Evolutionary conservation across 2,329 filamentous ascomycete species (phyloP).

Genomic region (Paecilomyces variotii): DNA sequence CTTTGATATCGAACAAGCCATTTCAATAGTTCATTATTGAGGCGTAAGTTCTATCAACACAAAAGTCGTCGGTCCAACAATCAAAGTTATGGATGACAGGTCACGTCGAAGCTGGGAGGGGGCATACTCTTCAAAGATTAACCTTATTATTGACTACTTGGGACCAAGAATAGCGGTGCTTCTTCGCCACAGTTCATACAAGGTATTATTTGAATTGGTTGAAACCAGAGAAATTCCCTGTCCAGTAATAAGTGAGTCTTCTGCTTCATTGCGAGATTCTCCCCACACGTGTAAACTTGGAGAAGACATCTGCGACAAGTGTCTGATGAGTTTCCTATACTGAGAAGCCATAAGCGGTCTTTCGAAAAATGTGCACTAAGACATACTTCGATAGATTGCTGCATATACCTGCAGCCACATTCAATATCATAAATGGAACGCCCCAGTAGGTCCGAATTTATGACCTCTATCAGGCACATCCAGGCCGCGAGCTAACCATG

Average conservation of each 20-base stretch:
- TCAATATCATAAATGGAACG: background rate
- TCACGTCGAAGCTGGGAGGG: background rate
- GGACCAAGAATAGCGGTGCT: too few species aligned
- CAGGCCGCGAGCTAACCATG: background rate
- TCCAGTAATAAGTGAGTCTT: too few species aligned
- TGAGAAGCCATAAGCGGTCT: background rate
- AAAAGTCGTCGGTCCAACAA: background rate
- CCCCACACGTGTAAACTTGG: too few species aligned
- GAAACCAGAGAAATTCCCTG: too few species aligned
- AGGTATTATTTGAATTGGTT: too few species aligned
- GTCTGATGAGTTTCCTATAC: background rate
- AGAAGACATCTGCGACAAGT: background rate
- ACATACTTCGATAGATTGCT: background rate
- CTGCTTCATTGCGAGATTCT: too few species aligned
- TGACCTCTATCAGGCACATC: background rate
- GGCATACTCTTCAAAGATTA: too few species aligned
- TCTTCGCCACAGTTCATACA: too few species aligned
- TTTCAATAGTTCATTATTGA: background rate
- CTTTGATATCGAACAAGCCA: background rate
- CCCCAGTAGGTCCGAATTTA: background rate
- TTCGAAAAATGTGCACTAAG: background rate
- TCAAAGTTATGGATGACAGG: background rate
- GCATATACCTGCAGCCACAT: background rate
- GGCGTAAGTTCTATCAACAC: background rate
- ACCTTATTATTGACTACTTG: too few species aligned